phyloP scores from a whole-genome alignment of 2,329 filamentous ascomycete species.

The Monilinia vaccinii-corymbosi region DNA sequence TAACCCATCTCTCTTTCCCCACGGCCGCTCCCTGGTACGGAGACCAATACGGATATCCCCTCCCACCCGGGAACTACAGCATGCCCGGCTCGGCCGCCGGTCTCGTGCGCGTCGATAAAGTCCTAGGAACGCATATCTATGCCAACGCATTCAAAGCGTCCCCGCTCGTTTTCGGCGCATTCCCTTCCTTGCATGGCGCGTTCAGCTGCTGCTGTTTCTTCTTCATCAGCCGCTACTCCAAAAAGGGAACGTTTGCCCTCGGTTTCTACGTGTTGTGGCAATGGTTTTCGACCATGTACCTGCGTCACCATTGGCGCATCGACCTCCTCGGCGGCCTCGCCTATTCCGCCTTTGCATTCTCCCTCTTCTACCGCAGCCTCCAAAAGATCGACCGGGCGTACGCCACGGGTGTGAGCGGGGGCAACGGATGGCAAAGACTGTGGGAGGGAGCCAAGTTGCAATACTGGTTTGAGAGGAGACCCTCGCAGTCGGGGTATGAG shows the following conservation, averaged over 20 bases:
- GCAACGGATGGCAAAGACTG: slow-evolving; percentile 25
- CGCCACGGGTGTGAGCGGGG: slow-evolving; percentile 20
- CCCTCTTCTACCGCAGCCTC: slow-evolving; percentile 24
- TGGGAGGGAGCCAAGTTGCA: slow-evolving; percentile 22
- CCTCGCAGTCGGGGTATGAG: slow-evolving; percentile 16
- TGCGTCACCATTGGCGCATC: slow-evolving; percentile 90
- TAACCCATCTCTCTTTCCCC: slow-evolving; percentile 79
- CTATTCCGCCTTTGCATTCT: slow-evolving; percentile 68
- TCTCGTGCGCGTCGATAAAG: slow-evolving; percentile 74
- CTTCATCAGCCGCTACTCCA: slow-evolving; percentile 39
- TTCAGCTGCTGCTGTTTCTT: slow-evolving; percentile 92
- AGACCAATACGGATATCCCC: slow-evolving; percentile 63
- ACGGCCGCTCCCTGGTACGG: slow-evolving; percentile 96
- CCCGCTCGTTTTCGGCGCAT: slow-evolving; percentile 84
- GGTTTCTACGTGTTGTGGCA: slow-evolving; percentile 72
- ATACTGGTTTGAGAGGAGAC: slow-evolving; percentile 20
- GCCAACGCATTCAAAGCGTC: slow-evolving; percentile 84
- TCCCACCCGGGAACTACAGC: slow-evolving; percentile 83
- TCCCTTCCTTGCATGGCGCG: slow-evolving; percentile 85
- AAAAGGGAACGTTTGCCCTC: slow-evolving; percentile 62
- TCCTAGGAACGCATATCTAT: slow-evolving; percentile 84
- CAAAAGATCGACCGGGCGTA: slow-evolving; percentile 24
- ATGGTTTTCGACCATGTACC: slow-evolving; percentile 96
- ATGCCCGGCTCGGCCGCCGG: slow-evolving; percentile 85
- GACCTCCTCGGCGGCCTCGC: slow-evolving; percentile 80